These are phyloP conservation scores for Triticum dicoccoides DNA, from an alignment of 176 grass and related monocot species.

Conservation along the genomic window DNA sequence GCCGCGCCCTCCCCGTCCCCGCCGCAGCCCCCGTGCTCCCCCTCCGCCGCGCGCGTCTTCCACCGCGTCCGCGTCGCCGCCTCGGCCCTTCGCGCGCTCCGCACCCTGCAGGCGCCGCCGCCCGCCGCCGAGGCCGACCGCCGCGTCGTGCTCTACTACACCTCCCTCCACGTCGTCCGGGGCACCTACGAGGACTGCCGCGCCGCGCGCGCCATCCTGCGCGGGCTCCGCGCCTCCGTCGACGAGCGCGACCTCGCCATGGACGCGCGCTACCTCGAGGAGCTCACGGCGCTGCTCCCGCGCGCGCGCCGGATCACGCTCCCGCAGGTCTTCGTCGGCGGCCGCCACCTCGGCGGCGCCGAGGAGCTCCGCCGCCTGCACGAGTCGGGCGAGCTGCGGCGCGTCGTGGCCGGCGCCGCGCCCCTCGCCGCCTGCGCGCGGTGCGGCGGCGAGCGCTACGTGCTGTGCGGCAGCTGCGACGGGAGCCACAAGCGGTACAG, in stretches of 20 bases:
- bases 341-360: slow-evolving; percentile 60
- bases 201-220: slow-evolving; percentile 55
- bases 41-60: slow-evolving; percentile 44
- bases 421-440: slow-evolving; percentile 33
- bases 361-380: slow-evolving; percentile 63
- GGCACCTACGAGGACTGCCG: slow-evolving; percentile 65
- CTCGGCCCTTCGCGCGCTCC: slow-evolving; percentile 49
- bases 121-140: slow-evolving; percentile 34
- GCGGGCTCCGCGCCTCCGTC: slow-evolving; percentile 57
- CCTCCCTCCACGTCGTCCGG: slow-evolving; percentile 66
- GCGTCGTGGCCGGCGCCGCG: slow-evolving; percentile 38
- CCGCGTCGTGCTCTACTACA: slow-evolving; percentile 75
- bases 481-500: slow-evolving; percentile 75
- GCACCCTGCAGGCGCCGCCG: slow-evolving; percentile 32
- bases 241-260: slow-evolving; percentile 76
- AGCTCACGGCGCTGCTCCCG: slow-evolving; percentile 46
- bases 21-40: slow-evolving; percentile 11
- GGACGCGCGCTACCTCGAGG: slow-evolving; percentile 59
- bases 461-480: slow-evolving; percentile 60
- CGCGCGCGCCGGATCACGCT: slow-evolving; percentile 39
- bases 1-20: not conserved
- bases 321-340: slow-evolving; percentile 71
- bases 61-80: slow-evolving; percentile 55
- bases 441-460: slow-evolving; percentile 64
- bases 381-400: slow-evolving; percentile 66